Evolutionary conservation across 345 rosid species (phyloP).

Genomic region (Tarenaya hassleriana): DNA sequence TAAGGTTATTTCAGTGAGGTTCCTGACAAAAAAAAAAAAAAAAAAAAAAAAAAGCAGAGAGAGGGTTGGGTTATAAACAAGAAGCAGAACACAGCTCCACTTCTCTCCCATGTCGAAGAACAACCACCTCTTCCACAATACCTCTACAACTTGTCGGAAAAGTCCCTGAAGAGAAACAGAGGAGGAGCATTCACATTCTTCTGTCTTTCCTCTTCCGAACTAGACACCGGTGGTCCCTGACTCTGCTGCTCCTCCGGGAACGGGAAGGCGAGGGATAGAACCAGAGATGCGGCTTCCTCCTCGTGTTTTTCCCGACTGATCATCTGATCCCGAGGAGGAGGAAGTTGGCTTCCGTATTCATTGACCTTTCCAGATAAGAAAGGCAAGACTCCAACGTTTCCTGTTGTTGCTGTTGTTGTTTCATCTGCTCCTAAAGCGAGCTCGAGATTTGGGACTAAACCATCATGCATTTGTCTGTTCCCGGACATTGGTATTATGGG

Average conservation of each 20-base stretch:
- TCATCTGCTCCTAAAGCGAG: conserved; percentile 73
- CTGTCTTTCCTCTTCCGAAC: conserved; percentile 50
- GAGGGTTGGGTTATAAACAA: too few species aligned
- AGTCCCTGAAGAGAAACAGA: conserved; percentile 57
- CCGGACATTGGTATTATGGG: conserved; percentile 30
- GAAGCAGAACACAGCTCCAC: too few species aligned
- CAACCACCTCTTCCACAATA: conserved; percentile 21
- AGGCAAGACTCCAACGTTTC: conserved; percentile 46
- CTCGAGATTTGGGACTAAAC: conserved; percentile 60
- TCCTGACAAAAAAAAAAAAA: too few species aligned
- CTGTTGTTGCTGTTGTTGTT: conserved; percentile 29
- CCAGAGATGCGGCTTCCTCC: conserved; percentile 59
- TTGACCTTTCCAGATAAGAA: conserved; percentile 33
- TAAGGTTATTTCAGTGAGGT: too few species aligned
- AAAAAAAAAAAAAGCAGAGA: too few species aligned
- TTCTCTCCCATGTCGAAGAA: not conserved
- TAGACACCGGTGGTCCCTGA: conserved; percentile 29
- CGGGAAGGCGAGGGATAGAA: conserved; percentile 84
- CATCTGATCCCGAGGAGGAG: conserved; percentile 26
- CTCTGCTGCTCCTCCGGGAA: conserved; percentile 41
- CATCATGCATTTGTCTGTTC: conserved; percentile 28
- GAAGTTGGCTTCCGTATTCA: conserved; percentile 27
- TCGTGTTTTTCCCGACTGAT: conserved; percentile 46
- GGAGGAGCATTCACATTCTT: conserved; percentile 63
- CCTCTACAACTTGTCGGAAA: conserved; percentile 36